Base-by-base conservation (phyloP, 2,329 filamentous ascomycete genomes). In the Verticillium klebahnii region DNA sequence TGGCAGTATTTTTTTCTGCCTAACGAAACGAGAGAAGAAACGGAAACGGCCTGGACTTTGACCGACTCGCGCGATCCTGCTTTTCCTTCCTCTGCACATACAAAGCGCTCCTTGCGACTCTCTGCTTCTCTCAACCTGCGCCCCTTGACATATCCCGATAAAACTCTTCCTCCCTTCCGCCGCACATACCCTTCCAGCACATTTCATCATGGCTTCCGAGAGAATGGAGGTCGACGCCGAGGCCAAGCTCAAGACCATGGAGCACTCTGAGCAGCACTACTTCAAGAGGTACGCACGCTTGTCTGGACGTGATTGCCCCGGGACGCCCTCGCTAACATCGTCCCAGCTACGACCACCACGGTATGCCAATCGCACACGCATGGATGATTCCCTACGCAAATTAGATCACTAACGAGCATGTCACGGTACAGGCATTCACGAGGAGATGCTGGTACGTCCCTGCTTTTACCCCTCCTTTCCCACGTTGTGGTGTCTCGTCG, bases 181-280 rank as follows among this genome's bases (percentile, higher is more conserved):
- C 45, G n/a, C 19, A 52, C 45, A 52, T 23, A 11, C 45, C n/a
- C 11, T 19, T 12, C 11, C 45, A 52, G 14, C 25, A 32, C n/a
- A 31, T 36, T 25, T 17, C 60, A 60, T 36, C 45, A 83, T 84
- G 81, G 61, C 70, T 60, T 77, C 78, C 68, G 78, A 80, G 64
- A 81, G 80, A 64, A 86, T 85, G 82, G 85, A 86, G 55, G 78
- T 87, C 63, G 84, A 85, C 72, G 74, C 78, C 67, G 85, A 88
- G 79, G 75, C 83, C 74, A 80, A 82, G 77, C 83, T 91, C 77
- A 87, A 89, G 74, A 76, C 80, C 70, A 89, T 97, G 85, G 90
- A 91, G 75, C 93, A 97, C 81, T 95, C 93, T 67, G 95, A 99
- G 84, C 93, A 96, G 78, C 95, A 98, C 79, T 99, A 98, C 84